Conservation (phyloP, 306 rosid species). For the Canavalia ensiformis region DNA sequence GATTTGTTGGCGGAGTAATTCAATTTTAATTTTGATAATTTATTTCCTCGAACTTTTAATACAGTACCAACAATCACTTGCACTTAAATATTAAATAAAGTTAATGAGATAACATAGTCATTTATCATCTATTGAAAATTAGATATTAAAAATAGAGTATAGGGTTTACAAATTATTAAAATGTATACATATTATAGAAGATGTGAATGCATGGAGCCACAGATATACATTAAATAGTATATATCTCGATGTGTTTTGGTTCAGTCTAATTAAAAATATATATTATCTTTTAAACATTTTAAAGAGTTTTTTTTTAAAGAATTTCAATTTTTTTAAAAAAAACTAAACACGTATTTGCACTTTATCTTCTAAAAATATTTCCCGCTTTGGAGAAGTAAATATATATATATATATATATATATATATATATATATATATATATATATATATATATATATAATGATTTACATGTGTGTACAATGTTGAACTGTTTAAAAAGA, state of each 20-base stretch:
- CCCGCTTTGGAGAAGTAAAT: too few species aligned
- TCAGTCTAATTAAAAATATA: neutral
- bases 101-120: neutral
- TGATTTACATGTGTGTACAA: too few species aligned
- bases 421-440: too few species aligned
- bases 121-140: neutral
- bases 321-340: too few species aligned
- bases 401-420: too few species aligned
- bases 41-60: neutral
- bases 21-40: neutral
- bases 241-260: neutral
- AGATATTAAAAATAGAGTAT: neutral
- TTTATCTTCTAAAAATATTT: too few species aligned
- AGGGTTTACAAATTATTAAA: neutral
- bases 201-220: constrained; percentile 11
- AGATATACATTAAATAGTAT: neutral
- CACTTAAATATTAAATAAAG: neutral
- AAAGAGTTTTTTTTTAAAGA: too few species aligned
- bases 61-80: neutral
- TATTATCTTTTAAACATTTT: too few species aligned
- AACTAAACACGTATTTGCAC: too few species aligned
- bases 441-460: too few species aligned
- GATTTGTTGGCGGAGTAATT: too few species aligned
- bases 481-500: too few species aligned
- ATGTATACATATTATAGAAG: neutral